phyloP scores from a whole-genome alignment of 495 filamentous ascomycete species.

The Penicillium manginii region DNA sequence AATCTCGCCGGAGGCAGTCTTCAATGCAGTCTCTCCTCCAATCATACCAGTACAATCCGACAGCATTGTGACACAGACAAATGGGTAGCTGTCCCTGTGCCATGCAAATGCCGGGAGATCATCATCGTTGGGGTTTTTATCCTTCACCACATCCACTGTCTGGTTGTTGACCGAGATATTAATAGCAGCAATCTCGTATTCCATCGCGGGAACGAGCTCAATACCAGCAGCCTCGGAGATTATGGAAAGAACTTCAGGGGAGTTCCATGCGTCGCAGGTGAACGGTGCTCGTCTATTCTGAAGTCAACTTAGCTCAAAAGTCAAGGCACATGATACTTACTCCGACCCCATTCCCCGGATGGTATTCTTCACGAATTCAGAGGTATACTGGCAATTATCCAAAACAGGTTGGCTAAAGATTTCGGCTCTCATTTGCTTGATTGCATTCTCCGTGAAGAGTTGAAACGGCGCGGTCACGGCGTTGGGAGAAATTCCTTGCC shows the following conservation, averaged over 20 bases:
- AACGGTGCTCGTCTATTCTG: constrained; percentile 64
- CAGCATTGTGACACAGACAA: constrained; percentile 78
- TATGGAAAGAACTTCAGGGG: constrained; percentile 61
- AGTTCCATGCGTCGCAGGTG: constrained; percentile 69
- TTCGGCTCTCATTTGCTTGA: constrained; percentile 65
- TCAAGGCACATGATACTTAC: constrained; percentile 32
- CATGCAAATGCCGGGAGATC: too few relatives aligned
- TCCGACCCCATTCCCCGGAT: constrained; percentile 67
- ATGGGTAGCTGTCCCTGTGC: constrained; percentile 26
- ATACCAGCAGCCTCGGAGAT: constrained; percentile 71
- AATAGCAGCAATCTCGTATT: constrained; percentile 73
- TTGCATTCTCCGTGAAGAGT: constrained; percentile 66
- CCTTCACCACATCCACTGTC: too few relatives aligned
- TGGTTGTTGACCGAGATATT: constrained; percentile 49
- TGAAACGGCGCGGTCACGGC: constrained; percentile 72
- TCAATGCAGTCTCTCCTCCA: constrained; percentile 72
- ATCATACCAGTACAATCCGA: constrained; percentile 71
- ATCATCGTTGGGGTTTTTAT: too few relatives aligned
- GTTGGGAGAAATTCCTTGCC: constrained; percentile 62
- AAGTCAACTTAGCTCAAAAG: too few relatives aligned
- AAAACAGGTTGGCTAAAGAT: constrained; percentile 62
- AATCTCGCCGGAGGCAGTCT: constrained; percentile 60
- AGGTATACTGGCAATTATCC: constrained; percentile 62
- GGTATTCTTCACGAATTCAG: constrained; percentile 65
- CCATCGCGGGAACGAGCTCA: constrained; percentile 67